Evolutionary conservation across 2,329 filamentous ascomycete genomes (phyloP), one percentile per base, ranked within the genome.

Genomic region (Colletotrichum sp.): DNA sequence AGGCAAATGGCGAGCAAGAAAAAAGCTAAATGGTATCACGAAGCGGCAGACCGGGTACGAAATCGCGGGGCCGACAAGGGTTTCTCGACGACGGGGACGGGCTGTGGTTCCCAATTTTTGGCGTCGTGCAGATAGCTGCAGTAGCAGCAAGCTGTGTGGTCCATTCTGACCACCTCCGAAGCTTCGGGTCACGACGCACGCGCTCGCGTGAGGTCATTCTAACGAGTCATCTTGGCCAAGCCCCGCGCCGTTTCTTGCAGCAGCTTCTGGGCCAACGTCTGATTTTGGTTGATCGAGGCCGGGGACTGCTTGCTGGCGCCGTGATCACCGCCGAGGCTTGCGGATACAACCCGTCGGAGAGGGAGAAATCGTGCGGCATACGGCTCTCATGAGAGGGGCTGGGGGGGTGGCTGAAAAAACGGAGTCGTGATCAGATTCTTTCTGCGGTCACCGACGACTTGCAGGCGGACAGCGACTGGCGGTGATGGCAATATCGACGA

Each of bases 31-130:
- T 64, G 60, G n/a, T 64, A 64, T 75, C 73, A 65, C 64, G 56
- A 68, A 65, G 73, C 58, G 70, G 73, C 56, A 62, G 70, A 67
- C 64, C 66, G 64, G 70, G 70, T 68, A 65, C 43, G 32, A 48
- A 66, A 73, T 73, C 73, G 73, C 73, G 73, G 73, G 70, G 73
- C 73, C 56, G 64, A 68, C 73, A 21, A 75, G 73, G 73, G 69
- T 75, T 43, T 43, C 30, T 15, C 26, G 55, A 66, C 72, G 72
- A 48, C 71, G 58, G 66, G 26, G 26, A 52, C 55, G 70, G 70
- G 66, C 13, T 70, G 38, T n/a, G 55, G 43, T 62, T 48, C 34
- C 56, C 58, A 21, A 26, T 52, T 60, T 55, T 48, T 73, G 58
- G 69, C 73, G 64, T 75, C 70, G 64, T 73, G 70, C 70, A 69